Conservation (phyloP, 306 rosid species). For the Datisca glomerata region DNA sequence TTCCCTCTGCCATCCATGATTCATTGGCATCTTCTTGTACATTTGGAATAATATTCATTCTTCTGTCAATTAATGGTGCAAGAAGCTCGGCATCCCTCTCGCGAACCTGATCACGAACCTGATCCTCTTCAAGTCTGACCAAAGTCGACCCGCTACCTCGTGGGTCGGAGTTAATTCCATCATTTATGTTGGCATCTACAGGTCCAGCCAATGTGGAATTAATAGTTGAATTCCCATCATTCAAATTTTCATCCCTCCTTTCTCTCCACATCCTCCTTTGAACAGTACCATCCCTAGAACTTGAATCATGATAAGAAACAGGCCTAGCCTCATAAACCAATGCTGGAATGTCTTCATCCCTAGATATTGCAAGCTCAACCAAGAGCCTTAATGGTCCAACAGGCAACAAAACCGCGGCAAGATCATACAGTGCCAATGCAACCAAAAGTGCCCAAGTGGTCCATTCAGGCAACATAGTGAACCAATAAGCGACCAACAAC, state of each 20-base stretch:
- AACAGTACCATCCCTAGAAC: slow-evolving; percentile 16
- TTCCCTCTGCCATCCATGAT: slow-evolving; percentile 63
- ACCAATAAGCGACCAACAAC: slow-evolving; percentile 82
- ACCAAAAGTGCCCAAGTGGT: slow-evolving; percentile 83
- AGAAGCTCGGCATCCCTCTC: slow-evolving; percentile 32
- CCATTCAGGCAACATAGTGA: slow-evolving; percentile 96
- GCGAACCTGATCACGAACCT: slow-evolving; percentile 23
- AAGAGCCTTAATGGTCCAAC: slow-evolving; percentile 74
- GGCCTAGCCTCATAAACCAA: slow-evolving; percentile 96
- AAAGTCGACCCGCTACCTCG: slow-evolving; percentile 9
- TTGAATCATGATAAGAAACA: slow-evolving; percentile 27
- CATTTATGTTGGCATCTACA: slow-evolving; percentile 14
- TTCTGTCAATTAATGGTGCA: slow-evolving; percentile 41
- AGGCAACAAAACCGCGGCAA: slow-evolving; percentile 85
- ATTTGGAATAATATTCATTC: slow-evolving; percentile 18
- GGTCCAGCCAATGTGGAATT: slow-evolving; percentile 21
- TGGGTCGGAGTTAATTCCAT: slow-evolving; percentile 2
- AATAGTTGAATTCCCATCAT: slow-evolving; percentile 2
- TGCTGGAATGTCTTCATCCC: slow-evolving; percentile 94
- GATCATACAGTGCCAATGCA: slow-evolving; percentile 87
- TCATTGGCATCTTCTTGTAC: slow-evolving; percentile 33
- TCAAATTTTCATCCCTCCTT: slow-evolving; percentile 35
- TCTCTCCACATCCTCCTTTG: slow-evolving; percentile 71
- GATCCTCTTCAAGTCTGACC: slow-evolving; percentile 49
- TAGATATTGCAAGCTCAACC: slow-evolving; percentile 82